These are phyloP conservation scores for Solanum chilense DNA, from an alignment of 257 asterid genomes.

Conservation along the genomic window DNA sequence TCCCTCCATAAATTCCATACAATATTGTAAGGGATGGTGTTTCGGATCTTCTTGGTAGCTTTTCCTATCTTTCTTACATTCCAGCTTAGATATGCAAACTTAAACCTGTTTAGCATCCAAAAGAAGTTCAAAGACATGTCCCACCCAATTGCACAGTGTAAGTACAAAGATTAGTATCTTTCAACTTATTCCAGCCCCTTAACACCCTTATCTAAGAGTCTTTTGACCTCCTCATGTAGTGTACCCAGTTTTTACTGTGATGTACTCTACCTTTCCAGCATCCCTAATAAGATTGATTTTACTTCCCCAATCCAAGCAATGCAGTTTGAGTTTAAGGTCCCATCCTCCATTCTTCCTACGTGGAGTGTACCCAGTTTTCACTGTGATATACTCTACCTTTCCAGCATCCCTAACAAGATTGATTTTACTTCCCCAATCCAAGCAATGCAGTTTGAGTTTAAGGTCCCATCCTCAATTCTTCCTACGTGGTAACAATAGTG, in stretches of 20 bases:
- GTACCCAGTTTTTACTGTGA: not conserved
- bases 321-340: not conserved
- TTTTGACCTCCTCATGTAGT: not conserved
- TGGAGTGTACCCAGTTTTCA: not conserved
- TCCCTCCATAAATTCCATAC: not conserved
- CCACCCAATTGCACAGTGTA: not conserved
- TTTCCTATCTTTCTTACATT: not conserved
- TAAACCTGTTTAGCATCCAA: not conserved
- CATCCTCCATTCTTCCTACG: not conserved
- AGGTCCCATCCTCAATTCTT: not conserved
- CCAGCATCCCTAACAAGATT: not conserved
- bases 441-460: not conserved
- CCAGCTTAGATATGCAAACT: not conserved
- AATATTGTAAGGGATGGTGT: not conserved
- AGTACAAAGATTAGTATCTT: not conserved
- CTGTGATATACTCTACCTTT: not conserved
- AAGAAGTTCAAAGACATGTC: not conserved
- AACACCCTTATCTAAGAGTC: not conserved
- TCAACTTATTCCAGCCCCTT: not conserved
- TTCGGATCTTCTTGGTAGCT: not conserved
- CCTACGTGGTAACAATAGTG: not conserved
- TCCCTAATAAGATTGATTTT: not conserved
- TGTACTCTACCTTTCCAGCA: not conserved
- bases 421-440: not conserved
- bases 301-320: not conserved